A percentile compares a stretch with the other conserved stretches of the same genome.
Evolutionary conservation across 805 yeast species (phyloP).

Genomic region (Diddensiella transvaalensis): DNA sequence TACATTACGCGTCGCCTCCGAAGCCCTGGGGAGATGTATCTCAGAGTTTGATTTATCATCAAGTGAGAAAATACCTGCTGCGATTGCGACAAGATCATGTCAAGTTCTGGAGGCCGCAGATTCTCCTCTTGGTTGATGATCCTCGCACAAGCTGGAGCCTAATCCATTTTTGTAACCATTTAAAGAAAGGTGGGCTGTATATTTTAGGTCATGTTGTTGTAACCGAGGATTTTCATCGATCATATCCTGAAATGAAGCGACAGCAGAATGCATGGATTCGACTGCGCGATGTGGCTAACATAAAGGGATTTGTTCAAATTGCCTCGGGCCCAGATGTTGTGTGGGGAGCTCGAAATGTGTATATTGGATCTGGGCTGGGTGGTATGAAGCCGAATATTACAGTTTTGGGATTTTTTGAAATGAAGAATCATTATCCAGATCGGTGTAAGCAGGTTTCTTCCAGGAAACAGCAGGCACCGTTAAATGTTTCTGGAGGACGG

Average conservation of each 20-base stretch:
- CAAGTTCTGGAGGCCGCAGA: constrained; percentile 98
- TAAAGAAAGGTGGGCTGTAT: constrained; percentile 93
- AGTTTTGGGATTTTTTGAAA: constrained; percentile 83
- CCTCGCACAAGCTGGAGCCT: constrained; percentile 91
- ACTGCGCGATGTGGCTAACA: constrained; percentile 67
- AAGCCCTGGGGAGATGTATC: constrained; percentile 98
- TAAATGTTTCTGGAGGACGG: not conserved
- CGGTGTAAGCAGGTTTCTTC: not conserved
- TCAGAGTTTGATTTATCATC: constrained; percentile 91
- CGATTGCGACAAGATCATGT: constrained; percentile 87
- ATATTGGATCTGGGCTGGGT: constrained; percentile 92
- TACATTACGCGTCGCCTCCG: constrained; percentile 91
- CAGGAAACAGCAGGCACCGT: not conserved
- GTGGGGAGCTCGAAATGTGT: constrained; percentile 95
- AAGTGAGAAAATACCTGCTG: constrained; percentile 85
- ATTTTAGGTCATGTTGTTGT: constrained; percentile 89
- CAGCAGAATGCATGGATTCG: constrained; percentile 82
- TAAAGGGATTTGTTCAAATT: constrained; percentile 93
- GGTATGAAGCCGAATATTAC: constrained; percentile 98
- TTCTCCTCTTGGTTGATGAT: constrained; percentile 79
- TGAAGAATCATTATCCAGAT: constrained; percentile 34
- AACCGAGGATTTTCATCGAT: constrained; percentile 55
- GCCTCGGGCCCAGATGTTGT: constrained; percentile 81
- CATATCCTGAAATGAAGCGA: constrained; percentile 62
- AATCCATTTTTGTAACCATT: constrained; percentile 86